These are phyloP conservation scores for Tetrapisispora namnaoensis DNA, from an alignment of 805 yeast genomes.

Conservation along the genomic window DNA sequence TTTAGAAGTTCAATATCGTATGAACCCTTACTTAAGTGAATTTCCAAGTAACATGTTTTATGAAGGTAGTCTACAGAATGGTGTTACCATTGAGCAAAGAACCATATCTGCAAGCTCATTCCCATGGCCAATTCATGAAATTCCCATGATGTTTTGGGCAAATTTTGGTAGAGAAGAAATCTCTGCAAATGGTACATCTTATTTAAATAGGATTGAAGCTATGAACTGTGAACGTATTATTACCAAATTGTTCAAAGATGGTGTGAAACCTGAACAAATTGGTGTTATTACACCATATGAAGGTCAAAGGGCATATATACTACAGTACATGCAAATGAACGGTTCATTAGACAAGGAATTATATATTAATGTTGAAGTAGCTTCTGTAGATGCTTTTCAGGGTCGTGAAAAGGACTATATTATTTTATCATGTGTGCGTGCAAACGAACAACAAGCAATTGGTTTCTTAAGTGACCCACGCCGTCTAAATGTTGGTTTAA, in stretches of 20 bases:
- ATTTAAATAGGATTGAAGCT: conserved; percentile 79
- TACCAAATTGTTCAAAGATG: conserved; percentile 63
- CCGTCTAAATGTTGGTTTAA: conserved; percentile 80
- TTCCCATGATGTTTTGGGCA: conserved; percentile 96
- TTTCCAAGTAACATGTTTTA: conserved; percentile 87
- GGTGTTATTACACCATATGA: conserved; percentile 94
- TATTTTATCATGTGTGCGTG: conserved; percentile 89
- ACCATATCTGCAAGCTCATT: conserved; percentile 44
- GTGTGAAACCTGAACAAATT: conserved; percentile 69
- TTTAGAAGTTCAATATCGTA: conserved; percentile 86
- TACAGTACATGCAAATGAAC: conserved; percentile 66
- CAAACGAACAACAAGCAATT: conserved; percentile 61
- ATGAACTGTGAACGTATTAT: conserved; percentile 76
- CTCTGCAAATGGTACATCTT: conserved; percentile 71
- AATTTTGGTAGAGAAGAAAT: conserved; percentile 84
- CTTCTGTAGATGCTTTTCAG: conserved; percentile 96
- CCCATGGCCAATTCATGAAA: conserved; percentile 84
- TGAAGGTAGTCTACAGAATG: conserved; percentile 86
- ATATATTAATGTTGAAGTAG: conserved; percentile 71
- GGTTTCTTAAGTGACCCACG: conserved; percentile 82
- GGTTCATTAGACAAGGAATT: conserved; percentile 56
- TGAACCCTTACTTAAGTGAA: conserved; percentile 83
- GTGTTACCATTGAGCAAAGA: conserved; percentile 73
- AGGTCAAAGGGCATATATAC: conserved; percentile 79
- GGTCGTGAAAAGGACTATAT: conserved; percentile 96